Evolutionary conservation across 768 basidiomycete species (phyloP).

Genomic region (Amanita inopinata): DNA sequence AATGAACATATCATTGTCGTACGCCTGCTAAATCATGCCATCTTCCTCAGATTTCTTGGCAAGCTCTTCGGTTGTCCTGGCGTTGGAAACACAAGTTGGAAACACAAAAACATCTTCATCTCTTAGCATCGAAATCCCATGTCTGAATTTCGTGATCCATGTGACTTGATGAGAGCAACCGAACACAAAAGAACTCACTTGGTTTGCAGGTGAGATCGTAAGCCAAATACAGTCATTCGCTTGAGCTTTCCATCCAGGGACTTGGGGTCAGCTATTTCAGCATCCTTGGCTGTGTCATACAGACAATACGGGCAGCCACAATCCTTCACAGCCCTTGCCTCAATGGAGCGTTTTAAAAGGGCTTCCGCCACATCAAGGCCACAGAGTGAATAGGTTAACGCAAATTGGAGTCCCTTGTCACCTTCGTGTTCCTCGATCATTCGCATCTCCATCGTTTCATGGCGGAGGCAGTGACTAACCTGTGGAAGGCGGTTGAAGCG

Average conservation of each 20-base stretch:
- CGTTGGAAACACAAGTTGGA: too few species aligned
- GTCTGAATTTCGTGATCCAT: not conserved
- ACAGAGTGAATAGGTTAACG: not conserved
- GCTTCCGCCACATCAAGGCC: not conserved
- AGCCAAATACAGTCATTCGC: constrained; percentile 2
- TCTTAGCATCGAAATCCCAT: not conserved
- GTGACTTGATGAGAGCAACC: not conserved
- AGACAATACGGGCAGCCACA: constrained; percentile 6
- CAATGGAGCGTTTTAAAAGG: not conserved
- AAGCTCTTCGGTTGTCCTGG: too few species aligned
- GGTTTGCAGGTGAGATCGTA: constrained; percentile 5
- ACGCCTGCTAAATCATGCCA: too few species aligned
- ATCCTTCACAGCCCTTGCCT: not conserved
- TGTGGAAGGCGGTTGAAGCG: not conserved
- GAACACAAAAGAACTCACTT: not conserved
- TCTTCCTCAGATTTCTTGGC: too few species aligned
- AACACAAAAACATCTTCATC: constrained; percentile 3
- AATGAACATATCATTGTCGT: too few species aligned
- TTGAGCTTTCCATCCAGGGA: not conserved
- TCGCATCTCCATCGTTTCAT: constrained; percentile 6
- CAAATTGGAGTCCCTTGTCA: not conserved
- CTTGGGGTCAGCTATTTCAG: not conserved
- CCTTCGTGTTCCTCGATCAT: not conserved
- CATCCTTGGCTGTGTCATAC: not conserved
- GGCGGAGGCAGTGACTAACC: constrained; percentile 4